Evolutionary conservation across 768 basidiomycete species (phyloP), one percentile per base, ranked within the genome.

Genomic region (Amanita fuliginea): DNA sequence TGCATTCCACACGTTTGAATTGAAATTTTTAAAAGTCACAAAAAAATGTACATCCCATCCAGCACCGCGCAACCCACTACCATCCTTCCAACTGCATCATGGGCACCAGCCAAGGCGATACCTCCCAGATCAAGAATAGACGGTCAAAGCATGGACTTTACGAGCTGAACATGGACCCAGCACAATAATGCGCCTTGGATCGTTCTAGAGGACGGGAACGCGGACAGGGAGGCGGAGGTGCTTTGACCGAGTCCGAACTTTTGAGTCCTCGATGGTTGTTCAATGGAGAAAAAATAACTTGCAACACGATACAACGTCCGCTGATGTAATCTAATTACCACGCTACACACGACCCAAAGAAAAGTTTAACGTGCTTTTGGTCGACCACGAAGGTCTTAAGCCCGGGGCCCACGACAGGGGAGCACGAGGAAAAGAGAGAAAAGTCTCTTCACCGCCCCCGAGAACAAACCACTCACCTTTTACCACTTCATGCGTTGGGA

Each of bases 211-310:
- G 83, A 88, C 86, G 84, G 86, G 86, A 88, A 91, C 88, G 88
- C 88, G 88, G 83, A 78, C 86, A 78, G 80, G 86, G 80, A 88
- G 77, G 77, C 80, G 83, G 81, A 77, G 74, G 67, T 76, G 77
- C 79, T 83, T 72, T 68, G 63, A 68, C 83, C 86, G 62, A 75
- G 88, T 77, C 84, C 88, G 88, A 91, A 90, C 88, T 91, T 86
- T 86, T 77, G 63, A 80, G 87, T 90, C 86, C 81, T 75, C 86
- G 75, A 53, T 60, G 69, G 69, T 85, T 83, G 82, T 86, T 86
- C 80, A 46, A 60, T 62, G 58, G 51, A 28, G 14, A 34, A 40
- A 28, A 16, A 28, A n/a, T 32, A 40, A 28, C 16, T 35, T 22
- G 28, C 8, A 28, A 28, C 6, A 56, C 61, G 47, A 62, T 61